Conservation (phyloP, 345 rosid genomes). For the Anastatica hierochuntica region DNA sequence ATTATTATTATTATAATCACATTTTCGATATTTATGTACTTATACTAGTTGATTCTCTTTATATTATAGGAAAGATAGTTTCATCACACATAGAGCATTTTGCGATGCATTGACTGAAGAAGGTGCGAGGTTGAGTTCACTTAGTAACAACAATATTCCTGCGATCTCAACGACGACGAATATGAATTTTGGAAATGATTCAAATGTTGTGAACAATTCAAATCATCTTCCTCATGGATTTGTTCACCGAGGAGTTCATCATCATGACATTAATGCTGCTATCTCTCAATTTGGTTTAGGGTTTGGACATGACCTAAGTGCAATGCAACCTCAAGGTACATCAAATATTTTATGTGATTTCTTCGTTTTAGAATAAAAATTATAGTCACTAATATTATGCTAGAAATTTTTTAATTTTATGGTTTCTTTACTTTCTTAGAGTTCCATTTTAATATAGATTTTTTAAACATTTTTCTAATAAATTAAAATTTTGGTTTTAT, state of each 20-base stretch:
- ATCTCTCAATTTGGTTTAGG: slow-evolving; percentile 41
- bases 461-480: too few relatives aligned
- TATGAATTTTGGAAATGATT: slow-evolving; percentile 47
- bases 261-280: slow-evolving; percentile 29
- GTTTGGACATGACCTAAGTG: slow-evolving; percentile 37
- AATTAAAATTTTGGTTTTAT: too few relatives aligned
- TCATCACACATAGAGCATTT: slow-evolving; percentile 91
- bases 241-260: slow-evolving; percentile 37
- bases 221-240: slow-evolving; percentile 47
- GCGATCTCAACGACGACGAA: slow-evolving; percentile 24
- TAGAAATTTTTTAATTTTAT: background rate
- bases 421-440: too few relatives aligned
- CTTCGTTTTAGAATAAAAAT: too few relatives aligned
- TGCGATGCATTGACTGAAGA: slow-evolving; percentile 91
- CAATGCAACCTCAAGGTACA: slow-evolving; percentile 31
- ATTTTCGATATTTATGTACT: too few relatives aligned
- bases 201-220: slow-evolving; percentile 14
- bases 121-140: slow-evolving; percentile 54
- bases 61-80: slow-evolving; percentile 76
- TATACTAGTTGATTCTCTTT: too few relatives aligned
- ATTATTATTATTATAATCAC: background rate
- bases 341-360: background rate
- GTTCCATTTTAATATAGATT: too few relatives aligned
- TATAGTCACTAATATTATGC: too few relatives aligned
- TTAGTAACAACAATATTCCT: slow-evolving; percentile 8